A percentile compares a stretch with the other conserved stretches of the same genome.
Conservation (phyloP, 345 rosid species). For the Populus nigra region DNA sequence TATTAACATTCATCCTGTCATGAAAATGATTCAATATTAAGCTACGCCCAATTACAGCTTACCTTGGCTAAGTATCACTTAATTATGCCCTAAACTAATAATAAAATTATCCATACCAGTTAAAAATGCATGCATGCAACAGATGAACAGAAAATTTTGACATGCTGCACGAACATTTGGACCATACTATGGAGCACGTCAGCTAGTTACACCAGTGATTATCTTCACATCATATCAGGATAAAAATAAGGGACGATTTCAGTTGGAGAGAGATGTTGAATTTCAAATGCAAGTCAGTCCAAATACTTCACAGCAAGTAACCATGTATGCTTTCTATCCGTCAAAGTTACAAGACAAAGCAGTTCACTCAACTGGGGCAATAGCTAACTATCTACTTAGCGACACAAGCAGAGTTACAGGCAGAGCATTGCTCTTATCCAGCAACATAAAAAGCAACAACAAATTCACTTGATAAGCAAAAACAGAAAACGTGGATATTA, state of each 20-base stretch:
- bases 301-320: no score
- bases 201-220: background rate
- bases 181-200: no score
- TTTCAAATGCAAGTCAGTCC: background rate
- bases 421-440: background rate
- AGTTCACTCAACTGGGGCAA: no score
- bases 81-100: no score
- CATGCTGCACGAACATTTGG: background rate
- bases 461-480: background rate
- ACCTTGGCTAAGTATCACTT: no score
- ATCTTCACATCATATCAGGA: background rate
- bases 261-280: background rate
- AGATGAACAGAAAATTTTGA: no score
- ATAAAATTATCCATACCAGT: no score
- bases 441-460: background rate
- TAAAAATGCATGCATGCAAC: no score
- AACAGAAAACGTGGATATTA: slow-evolving; percentile 12
- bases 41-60: background rate
- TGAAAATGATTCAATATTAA: background rate
- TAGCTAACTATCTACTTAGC: no score
- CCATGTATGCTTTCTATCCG: no score
- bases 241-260: background rate
- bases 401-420: background rate
- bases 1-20: background rate
- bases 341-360: no score